Conservation (phyloP, 495 filamentous ascomycete genomes). For the Letharia columbiana region DNA sequence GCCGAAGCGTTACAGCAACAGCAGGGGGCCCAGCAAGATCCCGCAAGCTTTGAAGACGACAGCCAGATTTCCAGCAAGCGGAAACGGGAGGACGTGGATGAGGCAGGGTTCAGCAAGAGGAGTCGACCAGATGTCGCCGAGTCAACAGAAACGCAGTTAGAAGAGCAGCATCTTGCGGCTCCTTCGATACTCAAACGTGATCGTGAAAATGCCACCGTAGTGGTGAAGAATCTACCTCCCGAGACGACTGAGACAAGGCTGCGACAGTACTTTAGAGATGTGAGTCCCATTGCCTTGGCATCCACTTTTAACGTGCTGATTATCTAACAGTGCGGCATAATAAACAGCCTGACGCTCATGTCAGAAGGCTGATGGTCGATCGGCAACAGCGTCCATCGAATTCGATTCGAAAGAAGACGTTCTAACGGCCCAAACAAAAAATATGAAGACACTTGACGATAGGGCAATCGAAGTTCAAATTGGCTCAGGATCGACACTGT, state of each 20-base stretch:
- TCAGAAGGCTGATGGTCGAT: constrained; percentile 48
- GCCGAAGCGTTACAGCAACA: constrained; percentile 34
- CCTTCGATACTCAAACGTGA: constrained; percentile 57
- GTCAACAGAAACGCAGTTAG: constrained; percentile 26
- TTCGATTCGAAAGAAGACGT: constrained; percentile 75
- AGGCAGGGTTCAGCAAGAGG: constrained; percentile 46
- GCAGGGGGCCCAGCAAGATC: constrained; percentile 28
- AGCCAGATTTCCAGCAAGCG: constrained; percentile 43
- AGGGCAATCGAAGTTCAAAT: constrained; percentile 61
- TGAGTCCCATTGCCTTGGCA: constrained; percentile 29
- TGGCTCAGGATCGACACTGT: constrained; percentile 70
- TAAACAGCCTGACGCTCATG: constrained; percentile 63
- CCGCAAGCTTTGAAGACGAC: constrained; percentile 32
- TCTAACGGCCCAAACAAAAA: constrained; percentile 65
- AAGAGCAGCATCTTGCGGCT: constrained; percentile 32
- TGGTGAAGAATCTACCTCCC: constrained; percentile 65
- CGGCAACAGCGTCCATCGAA: constrained; percentile 71
- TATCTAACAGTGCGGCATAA: constrained; percentile 54
- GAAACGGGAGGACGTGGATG: constrained; percentile 57
- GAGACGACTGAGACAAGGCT: constrained; percentile 61
- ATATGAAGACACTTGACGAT: constrained; percentile 65
- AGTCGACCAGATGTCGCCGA: constrained; percentile 42
- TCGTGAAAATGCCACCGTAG: constrained; percentile 78
- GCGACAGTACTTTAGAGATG: constrained; percentile 81
- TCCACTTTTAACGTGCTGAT: constrained; percentile 23